phyloP scores from a whole-genome alignment of 345 rosid genomes.

The Noccaea bulbosa region DNA sequence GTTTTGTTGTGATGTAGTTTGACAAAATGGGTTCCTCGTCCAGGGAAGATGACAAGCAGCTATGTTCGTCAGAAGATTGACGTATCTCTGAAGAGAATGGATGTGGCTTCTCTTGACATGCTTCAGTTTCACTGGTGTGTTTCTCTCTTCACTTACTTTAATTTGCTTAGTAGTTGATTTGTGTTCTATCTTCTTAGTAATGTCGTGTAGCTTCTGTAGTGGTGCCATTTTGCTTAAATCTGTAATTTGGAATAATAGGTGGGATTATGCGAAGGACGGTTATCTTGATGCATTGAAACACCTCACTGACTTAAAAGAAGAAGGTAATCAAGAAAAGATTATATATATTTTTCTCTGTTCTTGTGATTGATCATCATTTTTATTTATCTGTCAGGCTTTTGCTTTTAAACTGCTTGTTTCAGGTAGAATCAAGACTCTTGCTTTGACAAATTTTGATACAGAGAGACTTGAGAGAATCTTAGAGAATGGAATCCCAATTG shows the following conservation, averaged over 20 bases:
- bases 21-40: constrained; percentile 98
- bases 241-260: constrained; percentile 53
- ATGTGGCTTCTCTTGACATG: constrained; percentile 87
- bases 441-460: constrained; percentile 94
- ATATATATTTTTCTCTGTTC: not conserved
- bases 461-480: constrained; percentile 80
- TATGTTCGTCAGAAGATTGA: constrained; percentile 65
- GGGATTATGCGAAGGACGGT: constrained; percentile 87
- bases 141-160: not conserved
- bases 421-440: constrained; percentile 91
- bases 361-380: constrained; percentile 20
- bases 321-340: constrained; percentile 52
- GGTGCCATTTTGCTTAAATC: not conserved
- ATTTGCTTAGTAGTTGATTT: no score
- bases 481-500: constrained; percentile 88
- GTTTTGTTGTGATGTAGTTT: constrained; percentile 58
- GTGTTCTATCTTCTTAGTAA: no score
- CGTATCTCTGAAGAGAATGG: constrained; percentile 65
- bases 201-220: no score
- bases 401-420: constrained; percentile 37
- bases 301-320: constrained; percentile 83
- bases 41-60: constrained; percentile 88
- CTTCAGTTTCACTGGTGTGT: constrained; percentile 92
- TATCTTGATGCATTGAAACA: constrained; percentile 89
- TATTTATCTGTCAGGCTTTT: constrained; percentile 21